phyloP scores from a whole-genome alignment of 1,284 basidiomycete genomes.

The Grifola frondosa region DNA sequence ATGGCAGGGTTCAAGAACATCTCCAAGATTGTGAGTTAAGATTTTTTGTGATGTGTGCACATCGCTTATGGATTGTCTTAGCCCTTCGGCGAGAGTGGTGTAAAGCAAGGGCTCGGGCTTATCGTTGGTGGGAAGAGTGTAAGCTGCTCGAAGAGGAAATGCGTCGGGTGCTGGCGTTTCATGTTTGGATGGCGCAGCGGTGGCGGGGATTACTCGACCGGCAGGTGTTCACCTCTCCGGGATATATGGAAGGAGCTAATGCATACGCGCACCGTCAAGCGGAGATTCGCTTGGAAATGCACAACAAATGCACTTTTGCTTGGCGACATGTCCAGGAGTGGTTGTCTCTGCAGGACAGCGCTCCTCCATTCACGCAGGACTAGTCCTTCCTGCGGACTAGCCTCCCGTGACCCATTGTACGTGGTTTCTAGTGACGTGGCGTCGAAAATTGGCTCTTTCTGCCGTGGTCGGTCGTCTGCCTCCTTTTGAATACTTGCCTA shows the following conservation, averaged over 20 bases:
- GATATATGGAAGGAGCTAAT: not conserved
- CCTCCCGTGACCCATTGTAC: too few species aligned
- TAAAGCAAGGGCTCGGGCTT: conserved; percentile 7
- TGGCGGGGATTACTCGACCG: not conserved
- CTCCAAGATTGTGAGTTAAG: conserved; percentile 9
- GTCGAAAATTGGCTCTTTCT: too few species aligned
- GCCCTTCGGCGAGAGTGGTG: conserved; percentile 20
- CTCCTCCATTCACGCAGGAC: too few species aligned
- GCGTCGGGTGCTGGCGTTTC: conserved; percentile 9
- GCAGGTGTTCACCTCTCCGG: not conserved
- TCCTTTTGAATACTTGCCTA: too few species aligned
- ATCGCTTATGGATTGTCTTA: conserved; percentile 22
- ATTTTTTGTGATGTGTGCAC: not conserved
- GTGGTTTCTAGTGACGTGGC: too few species aligned
- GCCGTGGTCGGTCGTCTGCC: too few species aligned
- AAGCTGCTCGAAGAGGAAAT: conserved; percentile 16
- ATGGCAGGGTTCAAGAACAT: not conserved
- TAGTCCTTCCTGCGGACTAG: too few species aligned
- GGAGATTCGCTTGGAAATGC: not conserved
- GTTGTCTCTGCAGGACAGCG: too few species aligned
- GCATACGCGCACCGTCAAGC: conserved; percentile 4
- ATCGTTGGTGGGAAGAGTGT: conserved; percentile 14
- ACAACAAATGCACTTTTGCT: not conserved
- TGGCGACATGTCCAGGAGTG: conserved; percentile 1
- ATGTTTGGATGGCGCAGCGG: not conserved